Conservation (phyloP, 257 asterid genomes). For the Ehretia macrophylla region DNA sequence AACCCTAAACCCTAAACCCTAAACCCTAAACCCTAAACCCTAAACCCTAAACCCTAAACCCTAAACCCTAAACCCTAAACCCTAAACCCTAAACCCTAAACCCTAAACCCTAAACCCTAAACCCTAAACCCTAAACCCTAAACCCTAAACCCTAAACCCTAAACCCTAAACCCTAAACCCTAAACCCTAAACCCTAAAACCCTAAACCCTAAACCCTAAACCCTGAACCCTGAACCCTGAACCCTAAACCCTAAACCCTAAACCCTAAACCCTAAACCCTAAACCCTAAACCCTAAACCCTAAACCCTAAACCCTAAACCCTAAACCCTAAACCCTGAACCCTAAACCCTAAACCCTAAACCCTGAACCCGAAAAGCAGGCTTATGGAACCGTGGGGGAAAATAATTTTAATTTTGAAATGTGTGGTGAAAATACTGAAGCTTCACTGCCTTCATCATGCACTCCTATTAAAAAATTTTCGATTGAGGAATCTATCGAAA, state of each 20-base stretch:
- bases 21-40: conserved; percentile 5
- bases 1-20: conserved; percentile 5
- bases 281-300: conserved; percentile 12
- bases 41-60: conserved; percentile 5
- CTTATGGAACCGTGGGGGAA: conserved; percentile 3
- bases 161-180: conserved; percentile 10
- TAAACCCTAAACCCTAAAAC: conserved; percentile 9
- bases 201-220: conserved; percentile 10
- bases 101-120: conserved; percentile 5
- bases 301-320: conserved; percentile 15
- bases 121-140: conserved; percentile 1
- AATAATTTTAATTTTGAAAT: too few species aligned
- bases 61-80: background rate
- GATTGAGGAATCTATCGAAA: background rate
- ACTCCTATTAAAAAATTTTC: background rate
- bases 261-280: conserved; percentile 7
- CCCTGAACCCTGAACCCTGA: conserved; percentile 6
- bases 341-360: conserved; percentile 19
- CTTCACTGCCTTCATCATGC: background rate
- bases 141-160: conserved; percentile 7
- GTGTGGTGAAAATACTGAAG: background rate
- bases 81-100: conserved; percentile 1
- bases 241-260: conserved; percentile 10
- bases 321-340: conserved; percentile 17
- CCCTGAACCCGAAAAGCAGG: conserved; percentile 9